Base-by-base conservation (phyloP, 176 grass and related monocot genomes). In the Aegilops tauschii region DNA sequence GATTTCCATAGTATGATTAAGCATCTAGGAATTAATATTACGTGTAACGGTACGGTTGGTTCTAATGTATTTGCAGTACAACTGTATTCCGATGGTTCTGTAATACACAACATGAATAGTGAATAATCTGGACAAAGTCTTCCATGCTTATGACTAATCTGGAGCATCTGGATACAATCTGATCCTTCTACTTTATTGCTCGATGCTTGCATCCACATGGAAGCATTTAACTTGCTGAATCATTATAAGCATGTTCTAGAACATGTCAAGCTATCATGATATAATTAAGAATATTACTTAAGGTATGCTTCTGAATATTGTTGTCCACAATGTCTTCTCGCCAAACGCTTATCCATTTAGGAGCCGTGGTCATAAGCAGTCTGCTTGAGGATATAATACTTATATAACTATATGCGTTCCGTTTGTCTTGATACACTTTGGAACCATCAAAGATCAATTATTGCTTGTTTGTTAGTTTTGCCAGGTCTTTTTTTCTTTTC, bases 211-310 rank as follows among this genome's bases (percentile, higher is more conserved):
- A 86, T 12, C 32, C 79, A 86, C 40, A 72, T 83, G 52, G 54
- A 62, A 50, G 5, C 28, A 78, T 52, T 69, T 23, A 63, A 42
- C 23, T 69, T 64, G 28, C 42, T 56, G 23, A 86, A 71, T 12
- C 39, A 65, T 78, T 77, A 34, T 66, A 39, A 35, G 28, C 59
- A 69, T 80, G 16, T 61, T 84, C 36, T 61, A 52, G 20, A 73
- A 80, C 80, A 80, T 87, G 76, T 61, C 61, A 73, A 87, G 65
- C 69, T 83, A 28, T 50, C 39, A 78, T 65, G 28, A 49, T 65
- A 76, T 76, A 70, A 25, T 28, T 69, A 77, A 83, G 65, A 42
- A 27, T 82, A 76, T 8, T 68, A 65, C 30, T 79, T 29, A 8
- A 80, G 9, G 9, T 12, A 12, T 81, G 35, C 69, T 20, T 69